phyloP scores from a whole-genome alignment of 176 grass and related monocot species.

The Bonia amplexicaulis region DNA sequence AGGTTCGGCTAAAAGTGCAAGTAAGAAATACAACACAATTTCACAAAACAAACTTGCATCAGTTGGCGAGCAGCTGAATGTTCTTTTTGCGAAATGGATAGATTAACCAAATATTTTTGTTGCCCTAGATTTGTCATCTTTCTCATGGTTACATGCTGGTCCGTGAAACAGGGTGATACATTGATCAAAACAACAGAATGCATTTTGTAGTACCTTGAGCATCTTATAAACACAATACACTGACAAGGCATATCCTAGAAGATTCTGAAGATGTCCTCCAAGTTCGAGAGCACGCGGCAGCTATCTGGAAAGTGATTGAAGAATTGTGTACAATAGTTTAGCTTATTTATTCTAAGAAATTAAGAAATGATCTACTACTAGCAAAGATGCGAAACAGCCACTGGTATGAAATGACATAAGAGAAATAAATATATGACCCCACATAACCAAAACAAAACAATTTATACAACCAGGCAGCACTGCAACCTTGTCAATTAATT shows the following conservation, averaged over 20 bases:
- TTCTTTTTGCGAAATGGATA: neutral
- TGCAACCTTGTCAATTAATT: neutral
- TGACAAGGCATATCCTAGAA: conserved; percentile 94
- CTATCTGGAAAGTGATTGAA: conserved; percentile 50
- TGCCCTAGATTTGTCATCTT: neutral
- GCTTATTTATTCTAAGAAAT: neutral
- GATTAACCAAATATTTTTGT: neutral
- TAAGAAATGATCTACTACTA: neutral
- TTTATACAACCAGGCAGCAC: neutral
- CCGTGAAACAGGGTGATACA: neutral
- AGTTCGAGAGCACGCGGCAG: conserved; percentile 84
- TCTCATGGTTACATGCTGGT: neutral
- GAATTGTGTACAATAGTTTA: neutral
- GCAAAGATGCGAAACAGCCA: neutral
- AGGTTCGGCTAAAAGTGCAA: neutral
- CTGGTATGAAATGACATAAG: neutral
- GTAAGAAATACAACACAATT: neutral
- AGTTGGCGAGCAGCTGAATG: neutral
- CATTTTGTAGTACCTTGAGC: conserved; percentile 67
- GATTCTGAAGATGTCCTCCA: conserved; percentile 99
- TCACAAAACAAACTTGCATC: conserved; percentile 5
- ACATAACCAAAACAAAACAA: neutral
- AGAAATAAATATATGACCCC: neutral
- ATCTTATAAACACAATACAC: conserved; percentile 99
- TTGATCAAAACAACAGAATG: conserved; percentile 10